These are phyloP conservation scores for Canna indica DNA, from an alignment of 176 grass and related monocot species.

Conservation along the genomic window DNA sequence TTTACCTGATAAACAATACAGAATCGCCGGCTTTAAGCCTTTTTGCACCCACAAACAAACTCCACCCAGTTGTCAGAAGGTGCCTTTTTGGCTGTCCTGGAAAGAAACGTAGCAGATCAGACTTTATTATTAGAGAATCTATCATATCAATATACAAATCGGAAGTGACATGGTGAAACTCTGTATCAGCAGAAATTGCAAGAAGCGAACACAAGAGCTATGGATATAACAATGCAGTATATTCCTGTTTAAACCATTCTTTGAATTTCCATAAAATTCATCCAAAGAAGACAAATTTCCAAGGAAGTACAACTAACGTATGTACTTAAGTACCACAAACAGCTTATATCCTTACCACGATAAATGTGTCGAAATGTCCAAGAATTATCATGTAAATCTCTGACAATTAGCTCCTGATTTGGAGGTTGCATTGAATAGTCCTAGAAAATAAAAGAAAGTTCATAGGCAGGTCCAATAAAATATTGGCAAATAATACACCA, in stretches of 20 bases:
- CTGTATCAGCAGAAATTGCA: neutral
- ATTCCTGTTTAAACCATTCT: neutral
- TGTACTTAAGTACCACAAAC: neutral
- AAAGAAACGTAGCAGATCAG: conserved; percentile 20
- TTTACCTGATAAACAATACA: conserved; percentile 92
- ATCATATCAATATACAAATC: neutral
- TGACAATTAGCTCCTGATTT: conserved; percentile 86
- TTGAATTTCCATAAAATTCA: neutral
- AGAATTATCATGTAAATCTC: conserved; percentile 87
- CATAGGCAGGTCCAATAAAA: conserved; percentile 1
- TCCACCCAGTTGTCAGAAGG: conserved; percentile 99
- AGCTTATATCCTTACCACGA: conserved; percentile 58
- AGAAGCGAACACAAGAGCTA: neutral
- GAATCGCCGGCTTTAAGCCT: conserved; percentile 85
- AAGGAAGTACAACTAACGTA: neutral
- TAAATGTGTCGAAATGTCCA: conserved; percentile 99
- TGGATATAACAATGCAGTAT: neutral
- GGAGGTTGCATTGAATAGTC: conserved; percentile 96
- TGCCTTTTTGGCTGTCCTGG: conserved; percentile 91
- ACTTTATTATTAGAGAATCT: neutral
- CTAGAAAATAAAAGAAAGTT: conserved; percentile 33
- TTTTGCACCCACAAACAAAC: conserved; percentile 94
- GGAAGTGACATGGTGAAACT: neutral
- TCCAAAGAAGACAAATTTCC: neutral
- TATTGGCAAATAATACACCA: neutral